These are phyloP conservation scores for Asterophora lycoperdoides DNA, from an alignment of 768 basidiomycete genomes.

Conservation along the genomic window DNA sequence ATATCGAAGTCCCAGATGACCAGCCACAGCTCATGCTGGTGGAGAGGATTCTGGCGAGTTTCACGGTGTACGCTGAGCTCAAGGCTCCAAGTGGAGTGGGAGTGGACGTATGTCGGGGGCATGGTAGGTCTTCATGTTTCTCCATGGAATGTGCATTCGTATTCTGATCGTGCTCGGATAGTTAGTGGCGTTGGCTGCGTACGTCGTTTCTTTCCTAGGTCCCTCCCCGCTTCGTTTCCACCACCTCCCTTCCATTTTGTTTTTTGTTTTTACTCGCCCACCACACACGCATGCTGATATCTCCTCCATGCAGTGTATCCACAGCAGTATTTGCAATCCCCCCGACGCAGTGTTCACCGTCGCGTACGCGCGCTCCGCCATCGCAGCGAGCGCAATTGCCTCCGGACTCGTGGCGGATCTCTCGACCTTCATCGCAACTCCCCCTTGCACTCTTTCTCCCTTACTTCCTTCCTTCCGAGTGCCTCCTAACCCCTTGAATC, in stretches of 20 bases:
- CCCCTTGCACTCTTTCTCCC: background rate
- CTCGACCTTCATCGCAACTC: slow-evolving; percentile 49
- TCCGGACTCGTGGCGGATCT: slow-evolving; percentile 58
- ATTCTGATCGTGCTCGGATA: slow-evolving; percentile 15
- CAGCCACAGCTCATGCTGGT: slow-evolving; percentile 20
- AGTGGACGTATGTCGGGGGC: slow-evolving; percentile 64
- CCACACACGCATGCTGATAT: too few relatives aligned
- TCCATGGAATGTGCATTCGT: too few relatives aligned
- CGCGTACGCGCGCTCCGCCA: slow-evolving; percentile 42
- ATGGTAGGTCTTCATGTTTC: slow-evolving; percentile 37
- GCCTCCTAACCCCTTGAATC: background rate
- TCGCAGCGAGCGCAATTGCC: slow-evolving; percentile 54
- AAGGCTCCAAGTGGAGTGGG: slow-evolving; percentile 60
- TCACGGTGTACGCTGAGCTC: slow-evolving; percentile 57
- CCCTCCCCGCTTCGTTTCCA: too few relatives aligned
- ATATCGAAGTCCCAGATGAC: slow-evolving; percentile 22
- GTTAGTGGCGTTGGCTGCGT: slow-evolving; percentile 62
- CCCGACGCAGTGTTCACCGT: slow-evolving; percentile 49
- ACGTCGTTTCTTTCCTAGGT: slow-evolving; percentile 18
- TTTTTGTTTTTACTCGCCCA: too few relatives aligned
- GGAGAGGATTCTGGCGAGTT: slow-evolving; percentile 41
- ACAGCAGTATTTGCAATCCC: slow-evolving; percentile 63
- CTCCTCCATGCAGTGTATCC: slow-evolving; percentile 30
- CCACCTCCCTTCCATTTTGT: too few relatives aligned
- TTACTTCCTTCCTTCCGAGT: too few relatives aligned